These are phyloP conservation scores for Syzygium aromaticum DNA, from an alignment of 345 rosid species.

Conservation along the genomic window DNA sequence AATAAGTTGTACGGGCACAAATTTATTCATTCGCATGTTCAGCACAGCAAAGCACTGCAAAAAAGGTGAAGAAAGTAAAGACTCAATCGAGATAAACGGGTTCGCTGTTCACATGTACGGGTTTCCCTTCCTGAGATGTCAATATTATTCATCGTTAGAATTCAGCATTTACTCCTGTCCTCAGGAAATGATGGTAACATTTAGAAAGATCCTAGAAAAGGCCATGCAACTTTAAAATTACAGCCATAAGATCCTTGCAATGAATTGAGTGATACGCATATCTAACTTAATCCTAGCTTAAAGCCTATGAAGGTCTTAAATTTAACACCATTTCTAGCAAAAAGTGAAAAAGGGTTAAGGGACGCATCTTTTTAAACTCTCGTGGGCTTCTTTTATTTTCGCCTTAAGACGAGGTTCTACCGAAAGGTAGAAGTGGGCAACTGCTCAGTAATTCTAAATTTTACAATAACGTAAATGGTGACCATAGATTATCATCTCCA, in stretches of 20 bases:
- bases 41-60: background rate
- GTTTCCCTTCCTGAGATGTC: background rate
- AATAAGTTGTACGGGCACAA: background rate
- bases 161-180: background rate
- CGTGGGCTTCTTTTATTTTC: background rate
- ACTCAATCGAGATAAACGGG: background rate
- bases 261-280: background rate
- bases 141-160: background rate
- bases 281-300: background rate
- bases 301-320: background rate
- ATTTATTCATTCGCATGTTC: background rate
- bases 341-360: background rate
- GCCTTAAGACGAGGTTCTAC: background rate
- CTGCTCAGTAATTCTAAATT: background rate
- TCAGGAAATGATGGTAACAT: background rate
- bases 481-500: background rate
- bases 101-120: background rate
- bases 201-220: accelerated
- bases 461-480: background rate
- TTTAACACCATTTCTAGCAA: background rate
- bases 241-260: background rate
- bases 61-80: background rate
- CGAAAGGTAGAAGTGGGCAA: accelerated
- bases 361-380: background rate
- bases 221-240: background rate